phyloP scores from a whole-genome alignment of 2,329 filamentous ascomycete species.

The Colletotrichum plurivorum region DNA sequence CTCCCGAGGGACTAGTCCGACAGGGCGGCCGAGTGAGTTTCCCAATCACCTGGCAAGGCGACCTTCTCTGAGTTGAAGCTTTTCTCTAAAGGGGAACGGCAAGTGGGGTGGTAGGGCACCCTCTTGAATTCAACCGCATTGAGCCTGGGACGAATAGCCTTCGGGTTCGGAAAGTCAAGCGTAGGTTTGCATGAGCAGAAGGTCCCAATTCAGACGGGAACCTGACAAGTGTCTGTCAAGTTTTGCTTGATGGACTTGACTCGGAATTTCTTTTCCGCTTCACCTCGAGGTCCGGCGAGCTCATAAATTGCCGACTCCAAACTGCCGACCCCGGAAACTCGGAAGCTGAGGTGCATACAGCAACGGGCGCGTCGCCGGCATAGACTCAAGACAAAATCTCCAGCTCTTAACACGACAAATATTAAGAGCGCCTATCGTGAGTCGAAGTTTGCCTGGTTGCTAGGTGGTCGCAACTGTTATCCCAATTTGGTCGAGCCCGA shows the following conservation, averaged over 20 bases:
- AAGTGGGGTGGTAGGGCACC: not conserved
- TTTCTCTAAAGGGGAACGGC: not conserved
- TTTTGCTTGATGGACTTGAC: conserved; percentile 3
- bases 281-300: not conserved
- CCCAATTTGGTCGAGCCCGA: not conserved
- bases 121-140: not conserved
- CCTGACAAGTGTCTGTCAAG: conserved; percentile 27
- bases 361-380: no score
- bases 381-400: no score
- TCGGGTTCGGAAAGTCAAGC: conserved; percentile 3
- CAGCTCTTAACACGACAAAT: no score
- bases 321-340: no score
- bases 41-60: conserved; percentile 12
- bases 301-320: not conserved
- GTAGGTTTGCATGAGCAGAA: conserved; percentile 11
- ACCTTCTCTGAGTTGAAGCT: conserved; percentile 7
- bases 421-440: no score
- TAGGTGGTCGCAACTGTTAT: conserved; percentile 5
- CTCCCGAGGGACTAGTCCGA: conserved; percentile 15
- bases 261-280: conserved; percentile 1
- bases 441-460: not conserved
- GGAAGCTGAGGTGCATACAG: no score
- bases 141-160: conserved; percentile 1
- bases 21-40: not conserved
- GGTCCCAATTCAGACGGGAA: conserved; percentile 13